Evolutionary conservation across 306 rosid genomes (phyloP).

Genomic region (Canavalia gladiata): DNA sequence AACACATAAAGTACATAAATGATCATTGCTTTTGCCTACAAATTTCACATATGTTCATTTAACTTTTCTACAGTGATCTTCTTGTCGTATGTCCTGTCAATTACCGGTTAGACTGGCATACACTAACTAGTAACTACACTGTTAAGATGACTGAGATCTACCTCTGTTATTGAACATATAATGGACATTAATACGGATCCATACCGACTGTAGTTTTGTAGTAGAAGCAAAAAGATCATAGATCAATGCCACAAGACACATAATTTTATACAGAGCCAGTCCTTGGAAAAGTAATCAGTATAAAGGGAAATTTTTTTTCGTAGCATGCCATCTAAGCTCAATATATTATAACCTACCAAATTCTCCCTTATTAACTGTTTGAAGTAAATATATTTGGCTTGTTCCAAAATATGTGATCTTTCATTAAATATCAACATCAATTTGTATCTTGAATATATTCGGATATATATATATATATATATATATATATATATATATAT

Average conservation of each 20-base stretch:
- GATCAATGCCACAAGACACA: background rate
- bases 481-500: no score
- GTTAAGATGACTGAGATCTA: slow-evolving; percentile 35
- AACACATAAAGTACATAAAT: slow-evolving; percentile 47
- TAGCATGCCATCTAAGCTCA: background rate
- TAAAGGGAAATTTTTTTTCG: background rate
- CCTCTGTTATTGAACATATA: background rate
- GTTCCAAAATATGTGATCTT: no score
- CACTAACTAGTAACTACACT: slow-evolving; percentile 6
- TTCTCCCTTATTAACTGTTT: no score
- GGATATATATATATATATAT: no score
- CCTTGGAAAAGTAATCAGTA: background rate
- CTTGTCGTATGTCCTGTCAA: background rate
- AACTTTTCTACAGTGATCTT: background rate
- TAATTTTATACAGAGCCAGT: background rate
- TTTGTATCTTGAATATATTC: no score
- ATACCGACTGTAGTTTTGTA: slow-evolving; percentile 7
- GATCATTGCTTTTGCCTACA: background rate
- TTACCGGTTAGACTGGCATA: slow-evolving; percentile 33
- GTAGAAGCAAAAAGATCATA: background rate
- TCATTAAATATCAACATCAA: no score
- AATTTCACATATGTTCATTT: background rate
- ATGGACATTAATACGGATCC: background rate
- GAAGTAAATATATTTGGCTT: no score
- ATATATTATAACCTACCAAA: background rate